Evolutionary conservation across 208 protist genomes (phyloP).

Genomic region (Trypanosoma scelopori): DNA sequence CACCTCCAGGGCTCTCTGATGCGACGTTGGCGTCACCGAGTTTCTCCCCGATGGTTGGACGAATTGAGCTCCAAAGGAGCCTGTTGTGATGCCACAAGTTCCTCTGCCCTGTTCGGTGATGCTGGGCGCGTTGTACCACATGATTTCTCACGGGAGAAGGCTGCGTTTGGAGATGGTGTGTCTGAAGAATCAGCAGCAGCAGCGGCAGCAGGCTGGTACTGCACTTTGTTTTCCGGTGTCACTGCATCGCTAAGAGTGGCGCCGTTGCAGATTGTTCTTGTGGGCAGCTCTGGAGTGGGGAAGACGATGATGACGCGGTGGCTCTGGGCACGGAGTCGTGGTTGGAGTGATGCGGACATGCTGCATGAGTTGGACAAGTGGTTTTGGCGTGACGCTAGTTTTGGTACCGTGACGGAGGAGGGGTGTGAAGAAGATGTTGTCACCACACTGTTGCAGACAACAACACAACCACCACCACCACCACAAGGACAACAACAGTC

Average conservation of each 20-base stretch:
- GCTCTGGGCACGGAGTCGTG: conserved; percentile 18
- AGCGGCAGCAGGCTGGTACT: not conserved
- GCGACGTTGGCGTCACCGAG: too few relatives aligned
- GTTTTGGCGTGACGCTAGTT: not conserved
- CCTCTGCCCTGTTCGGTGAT: not conserved
- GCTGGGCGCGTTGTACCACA: not conserved
- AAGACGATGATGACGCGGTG: conserved; percentile 22
- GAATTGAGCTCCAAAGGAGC: not conserved
- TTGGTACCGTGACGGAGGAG: not conserved
- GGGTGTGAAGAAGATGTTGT: not conserved
- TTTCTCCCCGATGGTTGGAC: too few relatives aligned
- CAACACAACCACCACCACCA: not conserved
- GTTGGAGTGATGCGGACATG: not conserved
- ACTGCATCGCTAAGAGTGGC: not conserved
- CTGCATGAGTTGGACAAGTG: conserved; percentile 8
- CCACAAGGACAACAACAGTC: not conserved
- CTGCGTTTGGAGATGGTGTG: not conserved
- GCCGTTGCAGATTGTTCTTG: conserved; percentile 14
- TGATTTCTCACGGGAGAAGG: not conserved
- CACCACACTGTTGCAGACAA: not conserved
- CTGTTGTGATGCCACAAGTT: not conserved
- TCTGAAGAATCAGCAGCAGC: not conserved
- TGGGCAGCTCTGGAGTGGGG: conserved; percentile 15
- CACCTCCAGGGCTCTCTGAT: too few relatives aligned
- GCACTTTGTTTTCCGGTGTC: not conserved